These are phyloP conservation scores for Suhomyces vadensis DNA, from an alignment of 805 yeast genomes.

Conservation along the genomic window DNA sequence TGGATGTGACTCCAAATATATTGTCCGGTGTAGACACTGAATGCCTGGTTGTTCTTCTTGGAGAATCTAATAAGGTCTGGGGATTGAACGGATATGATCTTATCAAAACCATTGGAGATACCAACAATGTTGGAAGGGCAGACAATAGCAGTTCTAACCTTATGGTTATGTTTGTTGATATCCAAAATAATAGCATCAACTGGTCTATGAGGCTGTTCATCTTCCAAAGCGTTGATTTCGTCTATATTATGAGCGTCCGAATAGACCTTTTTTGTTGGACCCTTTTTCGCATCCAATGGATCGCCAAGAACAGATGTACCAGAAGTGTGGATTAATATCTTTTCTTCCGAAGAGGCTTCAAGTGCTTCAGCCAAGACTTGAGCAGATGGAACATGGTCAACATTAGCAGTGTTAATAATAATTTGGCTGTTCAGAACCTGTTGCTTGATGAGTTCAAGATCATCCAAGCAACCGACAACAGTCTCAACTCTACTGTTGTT, in stretches of 20 bases:
- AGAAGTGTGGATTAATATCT: conserved; percentile 35
- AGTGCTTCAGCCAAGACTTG: conserved; percentile 22
- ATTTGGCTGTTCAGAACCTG: conserved; percentile 25
- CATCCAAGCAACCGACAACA: conserved; percentile 25
- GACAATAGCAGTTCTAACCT: conserved; percentile 29
- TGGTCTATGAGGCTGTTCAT: conserved; percentile 31
- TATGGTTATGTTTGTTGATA: conserved; percentile 30
- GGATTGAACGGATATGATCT: conserved; percentile 28
- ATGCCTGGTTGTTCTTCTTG: conserved; percentile 19
- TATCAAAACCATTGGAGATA: conserved; percentile 29
- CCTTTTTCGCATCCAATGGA: conserved; percentile 15
- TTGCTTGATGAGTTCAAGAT: conserved; percentile 14
- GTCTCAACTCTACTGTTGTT: conserved; percentile 15
- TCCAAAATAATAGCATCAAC: conserved; percentile 31
- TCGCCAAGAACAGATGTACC: conserved; percentile 36
- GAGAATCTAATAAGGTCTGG: conserved; percentile 25
- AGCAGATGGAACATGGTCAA: conserved; percentile 26
- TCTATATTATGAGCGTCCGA: conserved; percentile 25
- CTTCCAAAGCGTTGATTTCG: conserved; percentile 25
- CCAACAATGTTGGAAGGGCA: conserved; percentile 39
- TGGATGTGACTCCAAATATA: conserved; percentile 39
- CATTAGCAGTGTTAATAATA: conserved; percentile 33
- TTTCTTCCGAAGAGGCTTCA: conserved; percentile 13
- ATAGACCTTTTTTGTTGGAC: conserved; percentile 20
- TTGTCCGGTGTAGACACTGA: conserved; percentile 30